Evolutionary conservation across 352 stramenopile genomes (phyloP), one percentile per base, ranked within the genome.

Genomic region (Phytophthora boehmeriae): DNA sequence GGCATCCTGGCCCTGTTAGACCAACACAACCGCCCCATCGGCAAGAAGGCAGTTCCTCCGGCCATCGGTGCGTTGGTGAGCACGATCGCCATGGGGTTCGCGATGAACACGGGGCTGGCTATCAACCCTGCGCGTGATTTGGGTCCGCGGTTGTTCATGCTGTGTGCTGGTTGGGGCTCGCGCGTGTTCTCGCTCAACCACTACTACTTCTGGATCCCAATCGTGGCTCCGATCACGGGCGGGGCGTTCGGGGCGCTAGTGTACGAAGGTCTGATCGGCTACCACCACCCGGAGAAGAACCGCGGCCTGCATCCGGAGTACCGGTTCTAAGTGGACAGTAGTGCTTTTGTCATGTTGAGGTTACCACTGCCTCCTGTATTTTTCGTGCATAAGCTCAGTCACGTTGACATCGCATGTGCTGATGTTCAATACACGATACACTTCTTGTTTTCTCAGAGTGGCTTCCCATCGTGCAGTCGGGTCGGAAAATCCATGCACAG

Each of bases 151-250:
- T 27, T 86, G 39, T 73, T 86, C 42, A 69, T 76, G 30, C 17
- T 52, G 38, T 46, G 68, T 16, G 77, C 75, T 51, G 77, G 77
- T 51, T 84, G 73, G 69, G 77, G 75, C 28, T 70, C 61, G 22
- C 56, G 64, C 36, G 71, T 81, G 19, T 85, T 87, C 66, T 69
- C 68, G 16, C 19, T 66, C 3, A 63, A 62, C 36, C 54, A 81
- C 53, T 56, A 74, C 59, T 87, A 87, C 73, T 87, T 83, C 46
- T 87, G 74, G 77, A 49, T 87, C 3, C 77, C 77, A 13, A 65
- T 87, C 22, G 69, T 87, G 11, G 77, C 54, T 9, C 77, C 77
- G 38, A 56, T 78, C 34, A 27, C 76, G 2, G 77, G 77, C 22
- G 75, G 72, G 14, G 60, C 55, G n/a, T 14, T 68, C 0, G 73